Evolutionary conservation across 176 grass and related monocot species (phyloP).

Genomic region (Bolboschoenus planiculmis): DNA sequence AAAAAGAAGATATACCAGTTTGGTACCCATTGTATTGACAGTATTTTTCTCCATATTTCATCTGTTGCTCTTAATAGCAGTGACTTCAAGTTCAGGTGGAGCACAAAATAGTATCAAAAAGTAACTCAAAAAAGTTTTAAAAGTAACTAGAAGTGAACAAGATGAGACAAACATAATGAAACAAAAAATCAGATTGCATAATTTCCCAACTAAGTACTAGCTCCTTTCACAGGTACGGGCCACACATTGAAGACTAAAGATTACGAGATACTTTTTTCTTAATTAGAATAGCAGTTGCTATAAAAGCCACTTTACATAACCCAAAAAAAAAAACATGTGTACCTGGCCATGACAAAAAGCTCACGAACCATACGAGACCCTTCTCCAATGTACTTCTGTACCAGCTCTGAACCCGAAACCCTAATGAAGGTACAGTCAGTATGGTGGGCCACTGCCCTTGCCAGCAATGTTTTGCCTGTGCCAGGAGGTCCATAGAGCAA

Average conservation of each 20-base stretch:
- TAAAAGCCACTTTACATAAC: background rate
- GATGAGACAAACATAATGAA: background rate
- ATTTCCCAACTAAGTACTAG: background rate
- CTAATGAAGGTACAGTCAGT: conserved; percentile 98
- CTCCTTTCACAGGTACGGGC: background rate
- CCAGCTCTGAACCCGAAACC: conserved; percentile 97
- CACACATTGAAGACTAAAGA: background rate
- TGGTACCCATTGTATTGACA: background rate
- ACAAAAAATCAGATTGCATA: background rate
- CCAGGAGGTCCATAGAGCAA: conserved; percentile 97
- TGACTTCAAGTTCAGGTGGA: background rate
- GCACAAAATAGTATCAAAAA: background rate
- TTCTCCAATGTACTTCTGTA: conserved; percentile 99
- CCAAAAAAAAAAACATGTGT: background rate
- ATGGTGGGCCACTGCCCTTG: conserved; percentile 95
- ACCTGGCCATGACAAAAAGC: conserved; percentile 99
- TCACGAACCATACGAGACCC: conserved; percentile 96
- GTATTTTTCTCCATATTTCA: background rate
- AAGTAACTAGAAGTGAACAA: background rate
- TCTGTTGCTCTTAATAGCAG: background rate
- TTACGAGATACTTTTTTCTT: background rate
- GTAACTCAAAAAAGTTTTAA: background rate
- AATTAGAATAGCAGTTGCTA: background rate
- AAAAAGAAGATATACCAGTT: background rate
- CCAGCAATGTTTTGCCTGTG: conserved; percentile 89